Base-by-base conservation (phyloP, 1,284 basidiomycete species). In the Moesziomyces globuligerus region DNA sequence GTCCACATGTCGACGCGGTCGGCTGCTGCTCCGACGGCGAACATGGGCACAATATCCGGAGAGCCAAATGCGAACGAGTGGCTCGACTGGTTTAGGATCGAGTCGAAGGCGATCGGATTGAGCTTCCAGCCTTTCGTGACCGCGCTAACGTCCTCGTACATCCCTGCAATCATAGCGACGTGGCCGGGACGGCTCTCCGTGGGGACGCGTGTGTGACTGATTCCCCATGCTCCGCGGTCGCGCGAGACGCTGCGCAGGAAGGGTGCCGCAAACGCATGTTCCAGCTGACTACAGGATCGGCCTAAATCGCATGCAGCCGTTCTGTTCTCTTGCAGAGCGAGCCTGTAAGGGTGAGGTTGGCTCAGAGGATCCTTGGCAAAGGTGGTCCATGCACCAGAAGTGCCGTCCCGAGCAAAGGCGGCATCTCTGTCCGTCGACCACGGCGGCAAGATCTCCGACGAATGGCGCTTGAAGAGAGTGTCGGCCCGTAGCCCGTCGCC, bases 81-180 rank as follows among this genome's bases (percentile, higher is more conserved):
- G 38, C 86, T 87, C 1, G 91, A 92, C 78, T 89, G 90, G 74
- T 94, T 94, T 81, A 94, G 90, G 3, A 94, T 88, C 1, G 92
- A 93, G 82, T 94, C 92, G 79, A 94, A 94, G 61, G 91, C 88
- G 29, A 93, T 90, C 25, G 92, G 93, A 83, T 94, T 94, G 6
- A 88, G 87, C 85, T 93, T 93, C 91, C 91, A 93, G 51, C 91
- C 92, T 90, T 91, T 66, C 0, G 90, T 93, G 26, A 94, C 92
- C 13, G 92, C 92, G 6, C 90, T 92, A 6, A 93, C 91, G 75
- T 94, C 92, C 82, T 94, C 93, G 80, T 94, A 94, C 91, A 94
- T 93, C 8, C 92, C 92, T 34, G 90, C 93, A 72, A 94, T 93
- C 61, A 94, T 87, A 25, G 92, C 92, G 26, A 94, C 92, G 52